These are phyloP conservation scores for Auriscalpium vulgare DNA, from an alignment of 768 basidiomycete genomes.

Conservation along the genomic window DNA sequence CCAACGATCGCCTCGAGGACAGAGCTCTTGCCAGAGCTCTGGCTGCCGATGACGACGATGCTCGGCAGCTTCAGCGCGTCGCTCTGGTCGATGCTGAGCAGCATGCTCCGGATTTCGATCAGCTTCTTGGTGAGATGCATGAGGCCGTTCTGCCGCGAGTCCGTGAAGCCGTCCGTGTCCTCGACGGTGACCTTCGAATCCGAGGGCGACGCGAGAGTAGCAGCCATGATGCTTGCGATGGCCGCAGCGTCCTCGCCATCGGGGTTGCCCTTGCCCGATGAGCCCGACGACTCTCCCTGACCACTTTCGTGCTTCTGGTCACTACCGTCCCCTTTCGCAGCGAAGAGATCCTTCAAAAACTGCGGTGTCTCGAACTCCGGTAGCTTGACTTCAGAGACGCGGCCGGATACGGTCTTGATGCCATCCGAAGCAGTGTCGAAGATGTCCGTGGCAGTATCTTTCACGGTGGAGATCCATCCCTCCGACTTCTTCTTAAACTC, in stretches of 20 bases:
- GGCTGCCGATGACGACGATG: constrained; percentile 97
- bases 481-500: constrained; percentile 65
- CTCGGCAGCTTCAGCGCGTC: constrained; percentile 92
- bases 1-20: constrained; percentile 97
- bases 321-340: constrained; percentile 16
- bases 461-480: constrained; percentile 56
- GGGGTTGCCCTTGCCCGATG: constrained; percentile 34
- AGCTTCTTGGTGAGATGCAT: constrained; percentile 92
- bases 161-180: constrained; percentile 28
- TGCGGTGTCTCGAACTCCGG: constrained; percentile 50
- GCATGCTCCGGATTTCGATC: constrained; percentile 90
- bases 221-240: constrained; percentile 69
- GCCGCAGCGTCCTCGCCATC: constrained; percentile 50
- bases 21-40: constrained; percentile 97
- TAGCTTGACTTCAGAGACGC: constrained; percentile 52
- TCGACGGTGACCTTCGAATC: constrained; percentile 37
- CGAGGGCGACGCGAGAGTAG: constrained; percentile 70
- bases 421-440: constrained; percentile 68
- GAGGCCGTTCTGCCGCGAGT: constrained; percentile 67
- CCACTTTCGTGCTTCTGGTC: constrained; percentile 23
- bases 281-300: constrained; percentile 26
- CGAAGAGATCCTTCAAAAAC: constrained; percentile 62
- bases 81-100: constrained; percentile 94
- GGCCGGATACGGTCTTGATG: constrained; percentile 50
- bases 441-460: constrained; percentile 62